phyloP scores from a whole-genome alignment of 768 basidiomycete species.

The Fibroporia radiculosa region DNA sequence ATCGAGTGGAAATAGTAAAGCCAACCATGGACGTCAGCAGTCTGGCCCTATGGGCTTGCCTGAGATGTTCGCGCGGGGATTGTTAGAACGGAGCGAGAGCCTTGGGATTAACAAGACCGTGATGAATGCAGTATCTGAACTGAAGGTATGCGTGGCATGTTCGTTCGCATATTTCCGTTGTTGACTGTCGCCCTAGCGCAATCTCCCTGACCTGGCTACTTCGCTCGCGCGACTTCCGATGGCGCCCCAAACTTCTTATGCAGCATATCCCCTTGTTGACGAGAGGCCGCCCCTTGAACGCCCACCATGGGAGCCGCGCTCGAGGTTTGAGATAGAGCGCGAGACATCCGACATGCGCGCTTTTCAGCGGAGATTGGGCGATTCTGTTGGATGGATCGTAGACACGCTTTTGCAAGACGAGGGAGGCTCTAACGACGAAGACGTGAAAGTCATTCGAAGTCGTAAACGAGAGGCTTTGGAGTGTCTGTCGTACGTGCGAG shows the following conservation, averaged over 20 bases:
- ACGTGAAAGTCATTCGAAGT: slow-evolving; percentile 35
- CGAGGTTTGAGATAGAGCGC: slow-evolving; percentile 63
- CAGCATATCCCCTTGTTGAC: slow-evolving; percentile 56
- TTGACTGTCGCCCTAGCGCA: slow-evolving; percentile 41
- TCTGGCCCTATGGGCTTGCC: slow-evolving; percentile 46
- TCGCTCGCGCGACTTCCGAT: slow-evolving; percentile 56
- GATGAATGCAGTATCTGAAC: slow-evolving; percentile 71
- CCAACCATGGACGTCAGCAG: slow-evolving; percentile 15
- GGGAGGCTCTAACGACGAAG: slow-evolving; percentile 31
- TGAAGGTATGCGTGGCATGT: slow-evolving; percentile 61
- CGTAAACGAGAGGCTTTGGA: slow-evolving; percentile 59
- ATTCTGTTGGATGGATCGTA: slow-evolving; percentile 68
- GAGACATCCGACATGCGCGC: slow-evolving; percentile 46
- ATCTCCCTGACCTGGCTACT: slow-evolving; percentile 76
- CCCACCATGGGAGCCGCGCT: slow-evolving; percentile 61
- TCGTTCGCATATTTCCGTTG: not conserved
- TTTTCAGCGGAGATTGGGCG: slow-evolving; percentile 59
- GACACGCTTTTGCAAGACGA: slow-evolving; percentile 57
- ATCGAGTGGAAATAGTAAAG: not conserved
- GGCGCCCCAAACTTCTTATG: slow-evolving; percentile 27
- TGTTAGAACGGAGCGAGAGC: slow-evolving; percentile 71
- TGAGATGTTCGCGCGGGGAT: slow-evolving; percentile 63
- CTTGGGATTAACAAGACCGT: slow-evolving; percentile 80
- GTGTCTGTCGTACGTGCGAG: slow-evolving; percentile 69
- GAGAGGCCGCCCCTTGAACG: slow-evolving; percentile 51